Conservation (phyloP, 2,329 filamentous ascomycete genomes). For the Xylariaceae sp. region DNA sequence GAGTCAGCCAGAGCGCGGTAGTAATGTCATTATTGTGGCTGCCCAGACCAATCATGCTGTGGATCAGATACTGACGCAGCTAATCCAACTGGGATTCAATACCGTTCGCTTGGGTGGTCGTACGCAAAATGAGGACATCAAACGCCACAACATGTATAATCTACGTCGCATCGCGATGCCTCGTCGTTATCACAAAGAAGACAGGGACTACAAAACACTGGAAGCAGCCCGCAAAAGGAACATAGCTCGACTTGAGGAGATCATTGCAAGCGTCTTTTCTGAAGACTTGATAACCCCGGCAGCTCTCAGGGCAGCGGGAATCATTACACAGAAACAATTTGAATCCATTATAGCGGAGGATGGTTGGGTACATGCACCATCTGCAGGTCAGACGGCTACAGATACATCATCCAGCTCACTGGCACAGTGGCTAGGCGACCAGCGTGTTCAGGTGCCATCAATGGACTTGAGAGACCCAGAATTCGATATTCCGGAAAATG, state of each 20-base stretch:
- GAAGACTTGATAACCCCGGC: conserved; percentile 49
- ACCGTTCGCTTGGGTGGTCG: conserved; percentile 63
- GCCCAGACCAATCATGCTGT: conserved; percentile 90
- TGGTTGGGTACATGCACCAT: conserved; percentile 26
- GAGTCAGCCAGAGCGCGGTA: conserved; percentile 47
- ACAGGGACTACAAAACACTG: conserved; percentile 26
- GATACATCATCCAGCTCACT: conserved; percentile 35
- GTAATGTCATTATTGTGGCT: conserved; percentile 70
- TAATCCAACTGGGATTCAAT: conserved; percentile 50
- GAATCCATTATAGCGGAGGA: conserved; percentile 54
- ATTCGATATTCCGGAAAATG: conserved; percentile 33
- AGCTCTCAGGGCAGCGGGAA: conserved; percentile 47
- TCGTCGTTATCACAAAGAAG: conserved; percentile 6
- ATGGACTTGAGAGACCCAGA: conserved; percentile 25
- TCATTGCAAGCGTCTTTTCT: conserved; percentile 40
- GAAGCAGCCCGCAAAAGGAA: conserved; percentile 31
- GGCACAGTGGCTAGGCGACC: conserved; percentile 54
- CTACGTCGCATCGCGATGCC: conserved; percentile 40
- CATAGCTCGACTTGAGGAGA: conserved; percentile 36
- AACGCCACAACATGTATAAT: conserved; percentile 62
- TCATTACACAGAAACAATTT: conserved; percentile 62
- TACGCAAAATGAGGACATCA: conserved; percentile 62
- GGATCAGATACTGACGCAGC: conserved; percentile 69
- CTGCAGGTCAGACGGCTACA: background rate
- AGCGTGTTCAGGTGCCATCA: conserved; percentile 36